Evolutionary conservation across 2,329 filamentous ascomycete species (phyloP).

Genomic region (Cyclaneusma minus): DNA sequence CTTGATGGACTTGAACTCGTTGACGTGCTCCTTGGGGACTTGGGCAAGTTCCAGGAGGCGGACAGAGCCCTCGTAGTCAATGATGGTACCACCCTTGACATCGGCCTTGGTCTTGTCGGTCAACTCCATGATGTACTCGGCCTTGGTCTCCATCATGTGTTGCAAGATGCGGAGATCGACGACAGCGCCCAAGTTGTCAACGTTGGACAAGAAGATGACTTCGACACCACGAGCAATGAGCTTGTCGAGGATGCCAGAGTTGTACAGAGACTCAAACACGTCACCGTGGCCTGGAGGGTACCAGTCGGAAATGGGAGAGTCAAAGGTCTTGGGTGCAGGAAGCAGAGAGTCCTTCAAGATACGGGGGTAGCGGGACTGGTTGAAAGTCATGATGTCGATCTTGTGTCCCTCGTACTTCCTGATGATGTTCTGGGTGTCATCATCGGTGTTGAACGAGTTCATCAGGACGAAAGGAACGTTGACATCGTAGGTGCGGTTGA

Average conservation of each 20-base stretch:
- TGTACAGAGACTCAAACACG: conserved; percentile 98
- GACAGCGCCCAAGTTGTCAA: conserved; percentile 94
- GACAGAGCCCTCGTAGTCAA: conserved; percentile 94
- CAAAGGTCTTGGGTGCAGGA: conserved; percentile 77
- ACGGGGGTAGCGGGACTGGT: conserved; percentile 96
- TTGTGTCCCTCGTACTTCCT: conserved; percentile 99
- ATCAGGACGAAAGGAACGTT: conserved; percentile 98
- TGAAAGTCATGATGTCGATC: conserved; percentile 98
- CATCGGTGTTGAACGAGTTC: conserved; percentile 99
- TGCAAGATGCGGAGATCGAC: conserved; percentile 96
- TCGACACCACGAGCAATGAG: conserved; percentile 90
- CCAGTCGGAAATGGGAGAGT: conserved; percentile 89
- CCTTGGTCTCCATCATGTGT: conserved; percentile 95
- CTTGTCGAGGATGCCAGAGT: conserved; percentile 95
- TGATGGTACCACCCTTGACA: conserved; percentile 99
- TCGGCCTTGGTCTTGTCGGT: conserved; percentile 99
- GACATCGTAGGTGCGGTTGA: conserved; percentile 94
- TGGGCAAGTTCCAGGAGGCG: conserved; percentile 97
- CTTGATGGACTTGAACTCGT: conserved; percentile 99
- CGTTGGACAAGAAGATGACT: conserved; percentile 97
- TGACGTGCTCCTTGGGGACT: conserved; percentile 98
- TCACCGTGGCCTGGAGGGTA: conserved; percentile 98
- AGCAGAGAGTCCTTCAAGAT: conserved; percentile 97
- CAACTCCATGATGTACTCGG: conserved; percentile 99
- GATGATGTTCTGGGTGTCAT: conserved; percentile 96